Evolutionary conservation across 805 yeast species (phyloP), one percentile per base, ranked within the genome.

Genomic region (Starmerella powellii): DNA sequence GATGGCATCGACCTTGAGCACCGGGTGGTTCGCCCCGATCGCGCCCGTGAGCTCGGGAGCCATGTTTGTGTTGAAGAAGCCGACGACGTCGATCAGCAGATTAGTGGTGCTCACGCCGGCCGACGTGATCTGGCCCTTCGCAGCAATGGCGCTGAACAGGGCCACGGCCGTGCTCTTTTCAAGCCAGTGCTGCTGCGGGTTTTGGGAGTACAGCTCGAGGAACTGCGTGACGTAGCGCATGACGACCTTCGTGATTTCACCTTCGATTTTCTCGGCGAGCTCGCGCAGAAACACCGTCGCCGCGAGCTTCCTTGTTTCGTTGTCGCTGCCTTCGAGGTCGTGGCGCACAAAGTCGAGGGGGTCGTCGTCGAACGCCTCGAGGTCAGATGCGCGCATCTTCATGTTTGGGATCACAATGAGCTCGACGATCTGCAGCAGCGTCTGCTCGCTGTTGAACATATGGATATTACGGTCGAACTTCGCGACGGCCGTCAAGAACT

Each of bases 351-450:
- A 91, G 55, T 84, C 93, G 41, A 91, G 80, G 29, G 98, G 98
- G 58, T 91, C 98, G 62, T 91, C 98, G 62, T 91, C 98, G 60
- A 91, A 88, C 47, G 79, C 62, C 61, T 93, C 98, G 55, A 84
- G 85, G 58, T 91, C 99, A 2, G 80, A 70, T 44, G 81, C 88
- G 56, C 97, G 76, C 46, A 91, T 70, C 10, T 78, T 72, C 53
- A 87, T 76, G 59, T 91, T 91, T 30, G 98, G 98, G 48, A 91
- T 68, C 39, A 91, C 76, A 49, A 91, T 80, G 52, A 81, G 79
- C 54, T 80, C 83, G 3, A 87, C 74, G 37, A 91, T 73, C 57
- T 81, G 86, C 50, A 76, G 74, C 54, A 91, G 64, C 1, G 79
- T 74, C 31, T 71, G 71, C 28, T 73, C 78, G 46, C 63, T 71